Conservation (phyloP, 768 basidiomycete genomes). For the Fibroporia radiculosa region DNA sequence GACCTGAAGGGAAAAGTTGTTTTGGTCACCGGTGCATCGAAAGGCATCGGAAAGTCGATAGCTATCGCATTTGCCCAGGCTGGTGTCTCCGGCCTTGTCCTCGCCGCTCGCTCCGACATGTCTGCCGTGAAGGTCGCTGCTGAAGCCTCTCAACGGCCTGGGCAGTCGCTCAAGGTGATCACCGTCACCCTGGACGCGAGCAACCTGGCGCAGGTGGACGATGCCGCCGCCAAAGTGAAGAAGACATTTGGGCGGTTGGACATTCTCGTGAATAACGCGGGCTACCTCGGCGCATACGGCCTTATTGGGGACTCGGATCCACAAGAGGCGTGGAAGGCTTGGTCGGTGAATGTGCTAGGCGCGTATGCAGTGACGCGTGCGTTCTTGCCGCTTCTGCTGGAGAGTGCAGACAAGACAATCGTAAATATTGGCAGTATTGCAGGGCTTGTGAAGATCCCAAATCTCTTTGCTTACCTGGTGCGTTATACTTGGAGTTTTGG, state of each 20-base stretch:
- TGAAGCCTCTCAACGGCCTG: slow-evolving; percentile 9
- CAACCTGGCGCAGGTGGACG: slow-evolving; percentile 14
- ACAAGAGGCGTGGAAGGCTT: slow-evolving; percentile 6
- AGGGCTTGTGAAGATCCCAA: no score
- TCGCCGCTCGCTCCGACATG: slow-evolving; percentile 18
- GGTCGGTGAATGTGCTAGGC: slow-evolving; percentile 6
- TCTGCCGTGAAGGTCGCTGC: not conserved
- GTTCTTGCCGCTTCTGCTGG: slow-evolving; percentile 6
- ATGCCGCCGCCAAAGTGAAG: slow-evolving; percentile 16
- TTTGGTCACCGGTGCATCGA: slow-evolving; percentile 21
- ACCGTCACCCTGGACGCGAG: slow-evolving; percentile 20
- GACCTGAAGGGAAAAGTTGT: slow-evolving; percentile 19
- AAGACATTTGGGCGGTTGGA: slow-evolving; percentile 22
- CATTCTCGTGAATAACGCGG: slow-evolving; percentile 23
- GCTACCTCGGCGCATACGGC: not conserved
- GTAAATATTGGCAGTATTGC: slow-evolving; percentile 2
- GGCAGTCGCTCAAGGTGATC: slow-evolving; percentile 10
- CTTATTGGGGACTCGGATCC: slow-evolving; percentile 2
- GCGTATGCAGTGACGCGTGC: slow-evolving; percentile 9
- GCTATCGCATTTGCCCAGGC: slow-evolving; percentile 21
- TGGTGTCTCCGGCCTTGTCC: slow-evolving; percentile 19
- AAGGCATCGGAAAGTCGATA: slow-evolving; percentile 21
- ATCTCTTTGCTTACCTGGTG: no score
- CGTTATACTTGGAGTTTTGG: no score
- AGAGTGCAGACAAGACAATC: slow-evolving; percentile 7